Percentiles rank a stretch among this genome's conserved stretches.
phyloP scores from a whole-genome alignment of 768 basidiomycete species.

The Podaxis sp. region DNA sequence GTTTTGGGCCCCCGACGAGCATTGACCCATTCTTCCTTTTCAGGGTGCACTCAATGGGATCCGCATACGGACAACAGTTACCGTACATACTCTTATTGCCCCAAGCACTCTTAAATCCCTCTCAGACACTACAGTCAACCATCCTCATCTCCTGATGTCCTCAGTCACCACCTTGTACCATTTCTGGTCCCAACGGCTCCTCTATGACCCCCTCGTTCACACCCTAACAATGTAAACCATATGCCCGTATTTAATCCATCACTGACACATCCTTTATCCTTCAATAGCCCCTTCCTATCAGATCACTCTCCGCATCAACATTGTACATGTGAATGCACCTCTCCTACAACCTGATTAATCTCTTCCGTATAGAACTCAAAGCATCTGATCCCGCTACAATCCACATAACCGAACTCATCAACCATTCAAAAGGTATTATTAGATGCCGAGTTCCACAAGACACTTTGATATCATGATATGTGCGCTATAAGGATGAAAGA shows the following conservation, averaged over 20 bases:
- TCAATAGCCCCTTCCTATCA: slow-evolving; percentile 13
- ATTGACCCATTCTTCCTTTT: slow-evolving; percentile 16
- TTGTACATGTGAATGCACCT: not conserved
- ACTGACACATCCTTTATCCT: slow-evolving; percentile 14
- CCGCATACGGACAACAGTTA: slow-evolving; percentile 18
- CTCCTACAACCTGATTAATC: not conserved
- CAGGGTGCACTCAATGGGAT: slow-evolving; percentile 23
- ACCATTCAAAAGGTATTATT: slow-evolving; percentile 7
- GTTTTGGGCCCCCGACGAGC: slow-evolving; percentile 22
- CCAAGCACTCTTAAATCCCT: not conserved
- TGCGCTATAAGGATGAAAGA: slow-evolving; percentile 6
- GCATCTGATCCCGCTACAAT: slow-evolving; percentile 7
- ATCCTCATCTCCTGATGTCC: not conserved
- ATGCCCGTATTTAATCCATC: slow-evolving; percentile 12
- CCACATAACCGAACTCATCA: not conserved
- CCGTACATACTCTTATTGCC: not conserved
- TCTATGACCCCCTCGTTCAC: slow-evolving; percentile 9
- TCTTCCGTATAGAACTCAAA: slow-evolving; percentile 8
- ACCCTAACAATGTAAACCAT: slow-evolving; percentile 8
- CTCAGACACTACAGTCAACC: not conserved
- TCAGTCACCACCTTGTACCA: not conserved
- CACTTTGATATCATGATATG: slow-evolving; percentile 11
- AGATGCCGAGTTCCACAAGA: slow-evolving; percentile 9
- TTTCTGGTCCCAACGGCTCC: slow-evolving; percentile 1
- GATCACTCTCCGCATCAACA: slow-evolving; percentile 8